Percentiles rank a stretch among this genome's conserved stretches.
Conservation (phyloP, 495 filamentous ascomycete species). For the Xylaria curta region DNA sequence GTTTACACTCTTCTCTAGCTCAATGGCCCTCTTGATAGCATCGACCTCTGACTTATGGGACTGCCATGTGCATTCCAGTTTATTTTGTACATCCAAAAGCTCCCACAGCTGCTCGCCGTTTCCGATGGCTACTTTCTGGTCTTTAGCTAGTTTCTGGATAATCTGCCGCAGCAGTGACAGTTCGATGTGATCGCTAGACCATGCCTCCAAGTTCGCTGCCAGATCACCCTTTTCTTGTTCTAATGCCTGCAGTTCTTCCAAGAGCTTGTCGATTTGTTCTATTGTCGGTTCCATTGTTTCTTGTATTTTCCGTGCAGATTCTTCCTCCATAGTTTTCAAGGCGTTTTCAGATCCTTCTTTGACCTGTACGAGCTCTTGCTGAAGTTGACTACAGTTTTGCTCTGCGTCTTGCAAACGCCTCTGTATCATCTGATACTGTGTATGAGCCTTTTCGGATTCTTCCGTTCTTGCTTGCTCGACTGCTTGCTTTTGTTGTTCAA, state of each 20-base stretch:
- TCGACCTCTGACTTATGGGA: constrained; percentile 28
- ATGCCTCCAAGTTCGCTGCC: constrained; percentile 32
- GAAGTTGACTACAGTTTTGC: constrained; percentile 25
- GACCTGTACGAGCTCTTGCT: constrained; percentile 34
- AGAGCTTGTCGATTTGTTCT: constrained; percentile 22
- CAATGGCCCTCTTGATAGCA: constrained; percentile 6
- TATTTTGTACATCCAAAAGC: constrained; percentile 34
- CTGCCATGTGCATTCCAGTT: constrained; percentile 31
- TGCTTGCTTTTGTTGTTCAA: constrained; percentile 32
- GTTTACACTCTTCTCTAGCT: not conserved
- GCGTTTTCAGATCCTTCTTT: constrained; percentile 10
- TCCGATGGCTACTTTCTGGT: constrained; percentile 30
- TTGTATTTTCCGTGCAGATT: constrained; percentile 28
- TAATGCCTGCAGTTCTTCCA: constrained; percentile 26
- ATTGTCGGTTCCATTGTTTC: constrained; percentile 23
- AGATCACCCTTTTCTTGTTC: constrained; percentile 28
- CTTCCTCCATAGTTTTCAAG: constrained; percentile 22
- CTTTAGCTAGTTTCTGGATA: constrained; percentile 29
- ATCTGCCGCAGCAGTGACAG: constrained; percentile 35
- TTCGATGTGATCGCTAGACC: constrained; percentile 33
- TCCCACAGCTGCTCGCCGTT: constrained; percentile 31
- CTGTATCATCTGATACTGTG: constrained; percentile 25
- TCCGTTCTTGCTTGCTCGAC: constrained; percentile 27
- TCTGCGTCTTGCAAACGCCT: constrained; percentile 32
- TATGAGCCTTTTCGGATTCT: constrained; percentile 27